Conservation (phyloP, 2,329 filamentous ascomycete genomes). For the Neoscytalidium dimidiatum region DNA sequence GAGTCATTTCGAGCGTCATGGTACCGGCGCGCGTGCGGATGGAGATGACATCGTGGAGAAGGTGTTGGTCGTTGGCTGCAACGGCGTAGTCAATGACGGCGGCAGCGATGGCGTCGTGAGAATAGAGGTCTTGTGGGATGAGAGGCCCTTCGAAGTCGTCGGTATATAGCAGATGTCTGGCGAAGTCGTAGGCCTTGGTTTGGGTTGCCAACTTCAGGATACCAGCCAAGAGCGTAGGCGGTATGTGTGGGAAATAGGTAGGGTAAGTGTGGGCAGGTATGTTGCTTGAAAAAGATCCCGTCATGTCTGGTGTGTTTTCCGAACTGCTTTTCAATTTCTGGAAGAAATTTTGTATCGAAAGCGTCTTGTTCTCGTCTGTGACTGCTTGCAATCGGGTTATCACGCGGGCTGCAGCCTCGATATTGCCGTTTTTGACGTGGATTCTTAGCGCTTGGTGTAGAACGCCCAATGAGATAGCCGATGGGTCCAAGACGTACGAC, state of each 20-base stretch:
- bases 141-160: slow-evolving; percentile 57
- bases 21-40: not conserved
- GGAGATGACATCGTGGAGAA: slow-evolving; percentile 30
- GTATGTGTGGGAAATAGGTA: slow-evolving; percentile 48
- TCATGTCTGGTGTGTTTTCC: slow-evolving; percentile 23
- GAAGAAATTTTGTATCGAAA: slow-evolving; percentile 46
- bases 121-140: slow-evolving; percentile 49
- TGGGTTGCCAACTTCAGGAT: slow-evolving; percentile 54
- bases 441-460: slow-evolving; percentile 45
- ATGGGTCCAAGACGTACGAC: slow-evolving; percentile 48
- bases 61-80: slow-evolving; percentile 46
- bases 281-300: slow-evolving; percentile 37
- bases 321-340: slow-evolving; percentile 28
- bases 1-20: slow-evolving; percentile 31
- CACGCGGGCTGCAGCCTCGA: slow-evolving; percentile 39
- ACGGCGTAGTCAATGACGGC: slow-evolving; percentile 58
- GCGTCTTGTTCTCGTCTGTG: slow-evolving; percentile 47
- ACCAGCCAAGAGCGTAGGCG: slow-evolving; percentile 49
- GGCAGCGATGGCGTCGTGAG: slow-evolving; percentile 50
- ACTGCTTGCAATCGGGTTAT: slow-evolving; percentile 41
- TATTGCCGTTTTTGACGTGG: slow-evolving; percentile 41
- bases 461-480: slow-evolving; percentile 43
- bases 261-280: slow-evolving; percentile 34
- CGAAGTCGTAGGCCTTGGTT: slow-evolving; percentile 50
- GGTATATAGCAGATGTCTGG: slow-evolving; percentile 55